Evolutionary conservation across 352 stramenopile genomes (phyloP), one percentile per base, ranked within the genome.

Genomic region (Porosira glacialis): DNA sequence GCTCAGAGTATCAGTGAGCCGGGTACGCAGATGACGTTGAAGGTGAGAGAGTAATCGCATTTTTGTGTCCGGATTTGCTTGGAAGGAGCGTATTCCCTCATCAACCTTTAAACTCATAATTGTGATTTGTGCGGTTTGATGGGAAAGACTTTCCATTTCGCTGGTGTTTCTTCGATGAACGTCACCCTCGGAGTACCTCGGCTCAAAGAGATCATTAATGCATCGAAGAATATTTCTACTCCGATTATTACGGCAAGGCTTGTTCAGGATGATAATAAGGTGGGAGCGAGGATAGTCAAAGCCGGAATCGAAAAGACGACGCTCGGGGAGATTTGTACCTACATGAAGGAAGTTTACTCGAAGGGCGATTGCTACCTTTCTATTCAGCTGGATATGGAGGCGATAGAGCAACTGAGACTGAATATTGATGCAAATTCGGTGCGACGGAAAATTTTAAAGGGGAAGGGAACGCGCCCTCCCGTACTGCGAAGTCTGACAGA

Each of bases 21-120:
- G n/a, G 98, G 96, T 28, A 99, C 97, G 4, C 97, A 99, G 83
- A 99, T 99, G 97, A 99, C 97, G 55, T 89, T 92, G n/a, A 90
- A 87, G 69, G 77, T 83, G 60, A 5, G 72, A 57, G 7, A 15
- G 7, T 39, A 39, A 7, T 39, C 15, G 33, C 7, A 15, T 51
- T n/a, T 10, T 48, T 13, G 6, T 1, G 19, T n/a, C 36, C 6
- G 13, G 28, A 17, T 4, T 10, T 36, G 10, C 7, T 2, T 36
- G 1, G 3, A 27, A 2, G 13, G 38, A 36, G 11, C 3, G 28
- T 43, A n/a, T 39, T 39, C 38, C 51, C 27, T 15, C n/a, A n/a
- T n/a, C n/a, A n/a, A n/a, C n/a, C n/a, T n/a, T n/a, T n/a, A n/a
- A n/a, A n/a, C n/a, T n/a, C n/a, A n/a, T 74, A 41, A 33, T 19